Evolutionary conservation across 371 early-diverging fungal species (phyloP), one percentile per base, ranked within the genome.

Genomic region (Mortierella sp.): DNA sequence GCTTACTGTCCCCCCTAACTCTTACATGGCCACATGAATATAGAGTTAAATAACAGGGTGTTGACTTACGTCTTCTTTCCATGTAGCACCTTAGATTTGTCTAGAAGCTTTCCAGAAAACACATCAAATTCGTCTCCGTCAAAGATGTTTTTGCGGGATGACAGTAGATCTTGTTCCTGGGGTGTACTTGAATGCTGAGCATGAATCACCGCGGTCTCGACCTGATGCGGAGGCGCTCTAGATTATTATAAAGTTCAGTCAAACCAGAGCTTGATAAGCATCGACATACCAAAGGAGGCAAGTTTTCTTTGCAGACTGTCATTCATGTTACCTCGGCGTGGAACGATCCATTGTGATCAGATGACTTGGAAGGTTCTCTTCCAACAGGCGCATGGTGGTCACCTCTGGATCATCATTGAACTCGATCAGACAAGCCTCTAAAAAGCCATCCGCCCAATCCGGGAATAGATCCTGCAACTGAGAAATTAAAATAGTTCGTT

Each of bases 41-140:
- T n/a, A n/a, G n/a, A n/a, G n/a, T n/a, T 37, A 3, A 37, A 37
- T 37, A 37, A 37, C 3, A 37, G 3, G 37, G 37, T 9, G 37
- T 37, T 9, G 9, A 37, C 83, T 61, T 62, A 87, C 89, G 85
- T 83, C 75, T 83, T 88, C 84, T 97, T 95, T 57, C 95, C 95
- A 28, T 84, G 80, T 57, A 88, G 84, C 7, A 96, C 87, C 51
- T 89, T 90, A 28, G 79, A 80, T 50, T 79, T 66, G 68, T 96
- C 93, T 15, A 95, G 80, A 0, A 73, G 74, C 1, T 81, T 80
- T 37, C 85, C 86, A 16, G 86, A 80, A 82, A 96, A 94, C 14
- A 97, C 85, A 74, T 97, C 97, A 83, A 96, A 96, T 64, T 94
- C 95, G 75, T 97, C 97, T 62, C 94, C 93, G 72, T 97, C 97